Evolutionary conservation across 352 stramenopile species (phyloP), one percentile per base, ranked within the genome.

Genomic region (Pseudoperonospora humuli): DNA sequence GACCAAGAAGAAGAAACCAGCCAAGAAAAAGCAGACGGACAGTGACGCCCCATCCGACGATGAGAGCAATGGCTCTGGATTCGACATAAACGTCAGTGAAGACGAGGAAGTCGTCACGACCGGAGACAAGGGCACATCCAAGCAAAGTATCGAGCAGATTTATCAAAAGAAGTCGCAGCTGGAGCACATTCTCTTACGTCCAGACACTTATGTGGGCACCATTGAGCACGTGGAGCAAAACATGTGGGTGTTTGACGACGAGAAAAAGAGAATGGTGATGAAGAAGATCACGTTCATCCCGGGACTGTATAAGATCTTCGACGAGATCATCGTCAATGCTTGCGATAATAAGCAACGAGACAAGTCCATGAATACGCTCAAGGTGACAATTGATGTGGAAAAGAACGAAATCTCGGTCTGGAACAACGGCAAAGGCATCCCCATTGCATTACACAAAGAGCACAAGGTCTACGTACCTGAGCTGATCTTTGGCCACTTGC

Each of bases 291-390:
- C 86, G 3, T 96, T 93, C 76, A 73, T 96, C 13, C 95, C 96
- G 18, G 96, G 93, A 25, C 62, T 99, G 19, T 95, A 97, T 61
- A 99, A 99, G 77, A 97, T 99, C 53, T 99, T 99, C 61, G 96
- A 99, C 62, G 96, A 99, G 60, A 99, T 99, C 43, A 95, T 99
- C 11, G 96, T 99, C 34, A 99, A 99, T 70, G 97, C 97, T 0
- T 97, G 95, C 15, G 97, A 99, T 60, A 99, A 99, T 82, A 99
- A 99, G 71, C 97, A 99, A 69, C 87, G 97, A 20, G 97, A 99
- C 82, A 81, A 90, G 37, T 75, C 77, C 19, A 97, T 97, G 89
- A 78, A 95, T 59, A 90, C 75, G 15, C 57, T 97, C 3, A 96
- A 98, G 28, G 95, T 99, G 6, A 86, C 67, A 3, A 97, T 98